These are phyloP conservation scores for Scytalidium sp. DNA, from an alignment of 2,329 filamentous ascomycete species.

Conservation along the genomic window DNA sequence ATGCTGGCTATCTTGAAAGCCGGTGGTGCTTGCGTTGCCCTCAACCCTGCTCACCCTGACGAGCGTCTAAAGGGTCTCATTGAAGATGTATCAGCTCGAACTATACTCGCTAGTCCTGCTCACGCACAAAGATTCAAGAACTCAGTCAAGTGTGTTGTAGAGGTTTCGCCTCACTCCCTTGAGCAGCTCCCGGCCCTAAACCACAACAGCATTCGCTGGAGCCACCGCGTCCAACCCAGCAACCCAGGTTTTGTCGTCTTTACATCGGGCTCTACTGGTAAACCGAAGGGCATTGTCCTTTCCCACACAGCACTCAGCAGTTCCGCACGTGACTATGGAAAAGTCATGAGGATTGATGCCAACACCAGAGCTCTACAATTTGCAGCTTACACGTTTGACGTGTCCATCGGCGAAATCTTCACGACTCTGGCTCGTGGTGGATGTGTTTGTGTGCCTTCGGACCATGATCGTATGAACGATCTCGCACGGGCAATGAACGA, in stretches of 20 bases:
- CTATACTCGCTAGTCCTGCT: background rate
- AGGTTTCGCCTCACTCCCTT: background rate
- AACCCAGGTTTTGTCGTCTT: slow-evolving; percentile 3
- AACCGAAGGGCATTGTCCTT: slow-evolving; percentile 5
- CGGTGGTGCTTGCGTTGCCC: slow-evolving; percentile 24
- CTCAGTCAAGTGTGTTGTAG: background rate
- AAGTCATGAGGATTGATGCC: slow-evolving; percentile 1
- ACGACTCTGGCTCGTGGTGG: slow-evolving; percentile 12
- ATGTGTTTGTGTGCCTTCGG: slow-evolving; percentile 16
- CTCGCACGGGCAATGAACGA: slow-evolving; percentile 11
- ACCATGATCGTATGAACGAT: slow-evolving; percentile 15
- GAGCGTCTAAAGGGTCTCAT: slow-evolving; percentile 6
- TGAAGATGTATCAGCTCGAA: slow-evolving; percentile 4
- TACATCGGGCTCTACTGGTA: slow-evolving; percentile 46
- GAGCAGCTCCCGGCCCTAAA: background rate
- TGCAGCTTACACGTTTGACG: slow-evolving; percentile 17
- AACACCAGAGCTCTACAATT: slow-evolving; percentile 16
- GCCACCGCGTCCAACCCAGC: background rate
- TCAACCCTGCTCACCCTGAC: slow-evolving; percentile 16
- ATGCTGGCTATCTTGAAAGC: slow-evolving; percentile 25
- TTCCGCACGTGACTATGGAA: slow-evolving; percentile 5
- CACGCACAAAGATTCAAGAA: background rate
- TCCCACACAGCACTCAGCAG: slow-evolving; percentile 12
- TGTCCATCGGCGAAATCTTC: slow-evolving; percentile 14
- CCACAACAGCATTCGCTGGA: background rate